Base-by-base conservation (phyloP, 306 rosid species). In the Heteromeles arbutifolia region DNA sequence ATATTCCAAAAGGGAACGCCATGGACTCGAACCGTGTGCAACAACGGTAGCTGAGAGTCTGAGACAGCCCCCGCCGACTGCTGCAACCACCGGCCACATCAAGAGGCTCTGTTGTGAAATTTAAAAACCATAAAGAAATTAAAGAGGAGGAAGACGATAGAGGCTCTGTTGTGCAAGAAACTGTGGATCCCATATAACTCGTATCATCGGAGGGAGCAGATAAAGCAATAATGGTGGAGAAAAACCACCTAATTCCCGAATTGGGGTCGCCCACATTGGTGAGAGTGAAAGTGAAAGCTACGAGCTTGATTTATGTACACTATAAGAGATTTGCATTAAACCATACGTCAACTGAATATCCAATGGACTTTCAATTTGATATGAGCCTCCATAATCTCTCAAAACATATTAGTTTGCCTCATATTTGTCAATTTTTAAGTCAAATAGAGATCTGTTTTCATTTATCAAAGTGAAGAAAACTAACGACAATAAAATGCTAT, bases 251-350 rank as follows among this genome's bases (percentile, higher is more conserved):
- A 8, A 78, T 92, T 28, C 98, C 98, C n/a, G 74, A 80, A 67
- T 69, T 94, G 65, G 53, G 74, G 17, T 81, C 90, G 64, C 90
- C 98, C n/a, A 83, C 92, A 34, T 64, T 95, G 1, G 97, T 92
- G 25, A 87, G 97, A 77, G 93, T 94, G 67, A 89, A 87, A 56
- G 75, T 94, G 72, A 92, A 84, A 87, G 95, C 97, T 28, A 88
- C 96, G 29, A 94, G 97, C 87, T 88, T 94, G 3, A 48, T 48
- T 5, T 48, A 17, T 48, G 17, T 48, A 48, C 54, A 48, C 18
- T 17, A 48, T 5, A 48, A 0, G 21, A 48, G 21, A 15, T 48
- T 48, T 39, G 3, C 3, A 12, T 39, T 39, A 39, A 17, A 48
- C 2, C 8, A 48, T 21, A 48, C 21, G 18, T 48, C 21, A 48